These are phyloP conservation scores for Trichoderma koningiopsis DNA, from an alignment of 2,329 filamentous ascomycete genomes.

Conservation along the genomic window DNA sequence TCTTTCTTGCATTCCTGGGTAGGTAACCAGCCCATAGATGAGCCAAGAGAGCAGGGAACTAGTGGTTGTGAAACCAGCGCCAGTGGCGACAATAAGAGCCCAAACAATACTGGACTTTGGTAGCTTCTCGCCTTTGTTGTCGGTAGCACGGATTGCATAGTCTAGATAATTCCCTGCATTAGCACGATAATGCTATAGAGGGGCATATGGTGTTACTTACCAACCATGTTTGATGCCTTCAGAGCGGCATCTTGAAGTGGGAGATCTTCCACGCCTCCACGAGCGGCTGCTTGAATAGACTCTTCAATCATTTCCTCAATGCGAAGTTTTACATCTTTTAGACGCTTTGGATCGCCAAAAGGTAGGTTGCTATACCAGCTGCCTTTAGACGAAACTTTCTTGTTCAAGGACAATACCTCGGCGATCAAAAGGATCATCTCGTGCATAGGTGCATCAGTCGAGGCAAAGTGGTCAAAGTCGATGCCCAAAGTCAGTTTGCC, in stretches of 20 bases:
- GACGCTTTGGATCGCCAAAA: conserved; percentile 56
- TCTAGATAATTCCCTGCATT: conserved; percentile 38
- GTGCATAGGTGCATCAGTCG: conserved; percentile 50
- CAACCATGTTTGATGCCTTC: conserved; percentile 46
- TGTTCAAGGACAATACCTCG: conserved; percentile 56
- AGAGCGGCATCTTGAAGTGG: conserved; percentile 53
- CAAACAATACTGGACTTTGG: conserved; percentile 38
- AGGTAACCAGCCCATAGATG: conserved; percentile 55
- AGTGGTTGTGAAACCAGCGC: conserved; percentile 63
- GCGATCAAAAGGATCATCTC: conserved; percentile 55
- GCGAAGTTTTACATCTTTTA: conserved; percentile 40
- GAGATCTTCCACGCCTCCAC: conserved; percentile 42
- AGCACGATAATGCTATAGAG: neutral
- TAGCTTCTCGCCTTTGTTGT: conserved; percentile 57
- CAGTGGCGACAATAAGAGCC: conserved; percentile 53
- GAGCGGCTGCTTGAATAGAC: conserved; percentile 43
- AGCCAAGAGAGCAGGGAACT: conserved; percentile 61
- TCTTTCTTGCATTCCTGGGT: conserved; percentile 57
- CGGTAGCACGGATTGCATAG: conserved; percentile 55
- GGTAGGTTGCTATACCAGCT: conserved; percentile 60
- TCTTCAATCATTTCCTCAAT: conserved; percentile 43
- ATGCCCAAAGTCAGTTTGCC: conserved; percentile 48
- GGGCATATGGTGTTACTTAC: conserved; percentile 5
- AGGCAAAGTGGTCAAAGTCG: conserved; percentile 49
- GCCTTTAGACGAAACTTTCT: conserved; percentile 50